Base-by-base conservation (phyloP, 2,329 filamentous ascomycete genomes). In the Cladosporium sp. region DNA sequence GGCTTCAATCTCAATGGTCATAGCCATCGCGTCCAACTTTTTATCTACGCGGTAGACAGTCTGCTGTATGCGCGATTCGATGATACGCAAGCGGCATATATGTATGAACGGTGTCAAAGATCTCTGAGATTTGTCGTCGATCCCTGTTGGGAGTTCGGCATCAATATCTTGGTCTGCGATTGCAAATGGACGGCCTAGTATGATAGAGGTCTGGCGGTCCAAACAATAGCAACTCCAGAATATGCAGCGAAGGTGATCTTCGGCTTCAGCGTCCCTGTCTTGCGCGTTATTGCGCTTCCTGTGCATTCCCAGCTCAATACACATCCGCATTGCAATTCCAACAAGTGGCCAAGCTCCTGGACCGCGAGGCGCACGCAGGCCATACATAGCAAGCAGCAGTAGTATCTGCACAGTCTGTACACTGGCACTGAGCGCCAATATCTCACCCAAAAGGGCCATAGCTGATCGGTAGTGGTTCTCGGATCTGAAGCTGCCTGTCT, bases 171-270 rank as follows among this genome's bases (percentile, higher is more conserved):
- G 57, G 40, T 74, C 71, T 4, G 66, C 66, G 22, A 74, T 70
- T 9, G 68, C 68, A 59, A 73, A 73, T 0, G 71, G 66, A 8
- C 72, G 55, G 1, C 72, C 71, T 3, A 74, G 62, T 0, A 69
- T 63, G 2, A 71, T 67, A 7, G 67, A 72, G 0, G 70, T 70
- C 48, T 68, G 64, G 3, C 71, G 62, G 39, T 74, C 71, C 4
- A 74, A 60, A 19, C 62, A 68, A 50, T 74, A 73, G 40, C 64
- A 67, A 2, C 65, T 65, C 72, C 72, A 73, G 55, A 73, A 74
- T 20, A 42, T 22, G 39, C 39, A 42, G n/a, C 20, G 39, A 7
- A 42, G 39, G 1, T 42, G 39, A 13, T 42, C 39, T 3, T 42
- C 39, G 9, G 39, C 2, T 12, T 42, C 39, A 42, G 39, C 39